Base-by-base conservation (phyloP, 129 eudicot genomes). In the Lonicera japonica region DNA sequence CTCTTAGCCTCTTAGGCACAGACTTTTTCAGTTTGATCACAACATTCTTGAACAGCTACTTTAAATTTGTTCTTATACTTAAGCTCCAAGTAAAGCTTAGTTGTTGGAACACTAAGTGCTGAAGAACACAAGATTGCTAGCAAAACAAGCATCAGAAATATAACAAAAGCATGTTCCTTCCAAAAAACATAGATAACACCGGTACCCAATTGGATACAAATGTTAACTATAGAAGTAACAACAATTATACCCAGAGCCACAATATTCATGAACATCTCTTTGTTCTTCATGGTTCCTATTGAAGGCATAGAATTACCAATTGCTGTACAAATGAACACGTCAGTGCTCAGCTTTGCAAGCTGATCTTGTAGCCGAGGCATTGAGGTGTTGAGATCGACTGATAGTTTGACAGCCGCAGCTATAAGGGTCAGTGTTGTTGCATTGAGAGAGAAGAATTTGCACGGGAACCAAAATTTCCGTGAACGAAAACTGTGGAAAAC, bases 171-270 rank as follows among this genome's bases (percentile, higher is more conserved):
- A n/a, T n/a, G n/a, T n/a, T n/a, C n/a, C n/a, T n/a, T n/a, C n/a
- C n/a, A n/a, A n/a, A n/a, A n/a, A n/a, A n/a, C 1, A 0, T 10
- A 8, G 19, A 75, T 39, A 41, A 68, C 29, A 18, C 52, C 19
- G 0, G 76, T 75, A 24, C 1, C 4, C 3, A 60, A 46, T 21
- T 82, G 62, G 9, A 82, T 78, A n/a, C 24, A 39, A 1, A 64
- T 22, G 69, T 78, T 78, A 3, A 41, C 76, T 19, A 50, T 13
- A 4, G 71, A 34, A 2, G 84, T 78, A 54, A 71, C 56, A 2
- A 74, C 73, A 1, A 82, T 68, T 56, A 82, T 74, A 11, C 59
- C 75, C 58, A 82, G 51, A 39, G 79, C 88, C 21, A 41, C 51
- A 25, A 60, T 60, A 38, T 74, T 78, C 38, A 53, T 61, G 7